Base-by-base conservation (phyloP, 2,329 filamentous ascomycete genomes). In the Aspergillus neotritici region DNA sequence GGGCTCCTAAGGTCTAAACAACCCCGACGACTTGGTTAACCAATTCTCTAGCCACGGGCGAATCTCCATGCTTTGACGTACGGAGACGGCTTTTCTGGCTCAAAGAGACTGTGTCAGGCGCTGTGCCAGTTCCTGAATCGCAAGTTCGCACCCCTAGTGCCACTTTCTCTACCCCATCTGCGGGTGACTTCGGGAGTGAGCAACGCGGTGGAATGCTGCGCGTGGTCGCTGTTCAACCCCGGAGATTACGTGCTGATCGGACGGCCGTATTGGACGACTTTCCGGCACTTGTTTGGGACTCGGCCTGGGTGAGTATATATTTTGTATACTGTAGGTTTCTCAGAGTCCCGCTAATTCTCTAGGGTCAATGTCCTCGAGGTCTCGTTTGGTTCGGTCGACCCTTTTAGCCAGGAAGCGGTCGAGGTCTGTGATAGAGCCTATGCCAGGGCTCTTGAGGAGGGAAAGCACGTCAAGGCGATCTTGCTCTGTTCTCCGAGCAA, bases 401-500 rank as follows among this genome's bases (percentile, higher is more conserved):
- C 72, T 0, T 58, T 74, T 12, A 52, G 66, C 4, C 30, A 61
- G 1, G 62, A 66, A 7, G 68, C 65, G 14, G 67, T 73, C 1
- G 33, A 52, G 5, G 54, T 54, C 15, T 75, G 76, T 51, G 72
- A 75, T 46, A 49, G 60, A 7, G 63, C 61, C 4, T 46, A 70
- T 5, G 53, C 66, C n/a, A 55, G 60, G 3, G 62, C 65, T 28
- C 52, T 55, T 6, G 49, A 57, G 4, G 43, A 53, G 11, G 72
- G 72, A 1, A 51, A 61, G 9, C 61, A 55, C 15, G 61, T 75
- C 13, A 63, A 65, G 12, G 73, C 65, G 0, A 48, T 78, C 14
- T 62, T 77, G 34, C 57, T 77, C 6, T 71, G 70, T 44, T 64
- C 73, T 28, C 72, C 72, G 2, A 70, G 75, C 44, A 75, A 76